Evolutionary conservation across 495 filamentous ascomycete genomes (phyloP), one percentile per base, ranked within the genome.

Genomic region (Daldinia vernicosa): DNA sequence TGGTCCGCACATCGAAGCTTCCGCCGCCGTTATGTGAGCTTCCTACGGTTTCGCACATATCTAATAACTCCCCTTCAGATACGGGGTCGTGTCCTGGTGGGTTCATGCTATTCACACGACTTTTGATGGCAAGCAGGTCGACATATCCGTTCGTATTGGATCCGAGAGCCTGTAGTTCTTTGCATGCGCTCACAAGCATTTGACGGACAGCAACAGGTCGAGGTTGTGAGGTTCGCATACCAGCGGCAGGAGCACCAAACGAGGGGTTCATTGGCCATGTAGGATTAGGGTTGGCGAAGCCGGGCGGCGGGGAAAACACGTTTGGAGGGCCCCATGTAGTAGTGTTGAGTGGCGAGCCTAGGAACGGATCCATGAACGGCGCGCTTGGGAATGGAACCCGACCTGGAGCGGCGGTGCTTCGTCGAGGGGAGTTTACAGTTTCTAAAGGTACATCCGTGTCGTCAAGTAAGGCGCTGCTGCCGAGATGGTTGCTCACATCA

Each of bases 381-480:
- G 66, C 61, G 8, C 50, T 55, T 26, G 69, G 69, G 26, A 74
- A 75, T 19, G 57, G 66, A 1, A 75, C 63, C 7, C 72, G 70
- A 35, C 73, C 77, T 19, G 76, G 79, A 14, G 71, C 74, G 77
- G 80, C 58, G 75, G 81, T 78, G 19, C 74, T 61, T 67, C 64
- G 69, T 7, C 70, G 66, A 12, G 60, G 53, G 32, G 60, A 28
- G 22, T 33, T 63, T 3, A 70, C 28, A 12, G 39, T 37, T 30
- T 67, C 56, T 14, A 77, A 70, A 32, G 82, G 78, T 30, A 82
- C 83, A 55, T 87, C 85, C 64, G 93, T 89, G 75, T 96, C 94
- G 72, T 96, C 94, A 39, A 98, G 83, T n/a, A 99, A 82, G 8
- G 94, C 95, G 77, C 91, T 94, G 80, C 95, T 97, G 9, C 95